Base-by-base conservation (phyloP, 75 land plant species). In the Cryptomeria japonica region DNA sequence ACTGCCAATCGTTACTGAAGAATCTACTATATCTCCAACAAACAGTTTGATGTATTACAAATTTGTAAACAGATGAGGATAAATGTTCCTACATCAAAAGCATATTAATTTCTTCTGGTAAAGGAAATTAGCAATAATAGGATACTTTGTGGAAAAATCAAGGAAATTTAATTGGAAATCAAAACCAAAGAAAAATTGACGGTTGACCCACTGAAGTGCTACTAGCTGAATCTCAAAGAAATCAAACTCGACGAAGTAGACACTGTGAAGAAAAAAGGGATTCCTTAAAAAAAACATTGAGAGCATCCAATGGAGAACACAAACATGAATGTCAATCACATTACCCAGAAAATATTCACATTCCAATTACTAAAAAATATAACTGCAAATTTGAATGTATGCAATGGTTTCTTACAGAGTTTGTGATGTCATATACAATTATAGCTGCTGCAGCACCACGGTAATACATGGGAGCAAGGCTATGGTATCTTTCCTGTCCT, bases 381-480 rank as follows among this genome's bases (percentile, higher is more conserved):
- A 36, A n/a, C 31, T 32, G 31, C 38, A 55, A 51, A 53, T 53
- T 51, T 25, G 32, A 75, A 87, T 46, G 32, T 14, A 38, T 31
- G 11, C 32, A 51, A 31, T 19, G 31, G 55, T 88, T 39, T 25
- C 91, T 46, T 90, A 94, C 95, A 86, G 86, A n/a, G 90, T 90
- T 94, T 42, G 97, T 92, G 72, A 96, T 95, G 87, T 96, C 98
- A 90, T 95, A 96, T 1, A 95, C 98, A 84, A 96, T 93, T 32
- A 96, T 89, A n/a, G 98, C 97, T 42, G 98, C 98, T 77, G 98
- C 97, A 56, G 98, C 98, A 77, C 98, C 98, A 15, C 98, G 92
- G 75, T 96, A 96, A 84, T 96, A 96, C 98, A 96, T 96, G 7
- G 98, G 98, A 85, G 98, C 97, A 88, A 96, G 89, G 86, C 98